A percentile compares a stretch with the other conserved stretches of the same genome.
phyloP scores from a whole-genome alignment of 2,329 filamentous ascomycete species.

The Phialophora expanda region DNA sequence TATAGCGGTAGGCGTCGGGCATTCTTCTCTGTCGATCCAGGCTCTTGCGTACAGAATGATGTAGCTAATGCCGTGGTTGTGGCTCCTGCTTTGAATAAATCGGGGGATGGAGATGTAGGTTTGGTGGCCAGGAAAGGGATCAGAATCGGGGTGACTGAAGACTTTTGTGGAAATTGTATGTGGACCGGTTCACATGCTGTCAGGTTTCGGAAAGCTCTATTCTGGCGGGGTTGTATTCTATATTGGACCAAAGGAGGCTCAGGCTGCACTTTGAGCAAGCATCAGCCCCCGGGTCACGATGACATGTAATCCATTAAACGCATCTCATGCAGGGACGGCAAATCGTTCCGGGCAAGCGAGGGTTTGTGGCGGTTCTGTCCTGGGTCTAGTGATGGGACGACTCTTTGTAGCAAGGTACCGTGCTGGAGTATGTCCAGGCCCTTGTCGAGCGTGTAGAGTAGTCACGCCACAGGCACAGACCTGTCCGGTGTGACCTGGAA shows the following conservation, averaged over 20 bases:
- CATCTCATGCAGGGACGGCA: background rate
- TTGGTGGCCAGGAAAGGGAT: background rate
- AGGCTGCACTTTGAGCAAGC: slow-evolving; percentile 7
- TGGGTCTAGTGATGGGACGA: background rate
- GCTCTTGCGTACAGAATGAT: background rate
- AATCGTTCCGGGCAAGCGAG: background rate
- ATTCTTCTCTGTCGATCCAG: slow-evolving; percentile 15
- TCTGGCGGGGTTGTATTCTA: background rate
- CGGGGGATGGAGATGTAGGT: background rate
- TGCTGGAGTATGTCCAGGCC: background rate
- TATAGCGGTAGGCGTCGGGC: slow-evolving; percentile 13
- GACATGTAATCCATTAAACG: background rate
- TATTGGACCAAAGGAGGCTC: background rate
- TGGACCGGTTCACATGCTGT: background rate
- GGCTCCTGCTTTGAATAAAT: background rate
- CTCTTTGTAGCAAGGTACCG: background rate
- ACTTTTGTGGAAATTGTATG: slow-evolving; percentile 6
- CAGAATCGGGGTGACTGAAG: background rate
- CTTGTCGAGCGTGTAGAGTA: background rate
- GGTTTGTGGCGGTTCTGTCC: background rate
- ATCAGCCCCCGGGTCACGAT: slow-evolving; percentile 8
- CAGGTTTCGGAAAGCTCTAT: slow-evolving; percentile 1
- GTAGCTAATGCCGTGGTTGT: background rate
- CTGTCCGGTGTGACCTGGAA: background rate
- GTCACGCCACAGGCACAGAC: background rate